These are phyloP conservation scores for Candida yuanshanica DNA, from an alignment of 805 yeast species.

Conservation along the genomic window DNA sequence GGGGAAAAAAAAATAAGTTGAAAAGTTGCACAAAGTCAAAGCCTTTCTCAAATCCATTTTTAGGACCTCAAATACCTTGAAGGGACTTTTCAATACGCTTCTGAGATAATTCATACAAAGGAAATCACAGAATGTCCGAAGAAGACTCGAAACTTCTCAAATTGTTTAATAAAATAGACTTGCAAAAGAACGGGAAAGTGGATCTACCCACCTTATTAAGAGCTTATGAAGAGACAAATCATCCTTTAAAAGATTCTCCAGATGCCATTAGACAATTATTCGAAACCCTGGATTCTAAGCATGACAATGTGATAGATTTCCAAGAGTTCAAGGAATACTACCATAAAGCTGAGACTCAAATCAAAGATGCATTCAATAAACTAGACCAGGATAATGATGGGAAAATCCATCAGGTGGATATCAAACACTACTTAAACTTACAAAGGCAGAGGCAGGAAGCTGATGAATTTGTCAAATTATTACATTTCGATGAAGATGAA, in stretches of 20 bases:
- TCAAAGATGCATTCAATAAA: constrained; percentile 57
- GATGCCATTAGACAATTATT: constrained; percentile 55
- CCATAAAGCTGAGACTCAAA: constrained; percentile 62
- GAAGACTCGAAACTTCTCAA: constrained; percentile 9
- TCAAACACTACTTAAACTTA: constrained; percentile 51
- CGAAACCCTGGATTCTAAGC: constrained; percentile 50
- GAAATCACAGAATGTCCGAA: constrained; percentile 1
- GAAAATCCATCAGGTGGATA: constrained; percentile 55
- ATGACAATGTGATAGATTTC: constrained; percentile 54
- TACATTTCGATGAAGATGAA: constrained; percentile 18
- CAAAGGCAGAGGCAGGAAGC: constrained; percentile 47
- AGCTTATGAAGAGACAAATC: constrained; percentile 41
- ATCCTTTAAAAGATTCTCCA: constrained; percentile 59
- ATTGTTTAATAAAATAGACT: constrained; percentile 41
- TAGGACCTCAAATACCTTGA: no score
- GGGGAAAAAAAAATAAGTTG: no score
- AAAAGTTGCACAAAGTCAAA: no score
- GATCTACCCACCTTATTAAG: constrained; percentile 30
- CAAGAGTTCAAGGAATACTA: constrained; percentile 64
- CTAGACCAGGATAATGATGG: constrained; percentile 76
- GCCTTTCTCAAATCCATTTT: no score
- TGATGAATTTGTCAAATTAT: constrained; percentile 46
- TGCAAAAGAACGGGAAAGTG: constrained; percentile 30
- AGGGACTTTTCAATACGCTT: neutral
- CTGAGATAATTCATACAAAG: neutral